Base-by-base conservation (phyloP, 768 basidiomycete species). In the Pisolithus tinctorius region DNA sequence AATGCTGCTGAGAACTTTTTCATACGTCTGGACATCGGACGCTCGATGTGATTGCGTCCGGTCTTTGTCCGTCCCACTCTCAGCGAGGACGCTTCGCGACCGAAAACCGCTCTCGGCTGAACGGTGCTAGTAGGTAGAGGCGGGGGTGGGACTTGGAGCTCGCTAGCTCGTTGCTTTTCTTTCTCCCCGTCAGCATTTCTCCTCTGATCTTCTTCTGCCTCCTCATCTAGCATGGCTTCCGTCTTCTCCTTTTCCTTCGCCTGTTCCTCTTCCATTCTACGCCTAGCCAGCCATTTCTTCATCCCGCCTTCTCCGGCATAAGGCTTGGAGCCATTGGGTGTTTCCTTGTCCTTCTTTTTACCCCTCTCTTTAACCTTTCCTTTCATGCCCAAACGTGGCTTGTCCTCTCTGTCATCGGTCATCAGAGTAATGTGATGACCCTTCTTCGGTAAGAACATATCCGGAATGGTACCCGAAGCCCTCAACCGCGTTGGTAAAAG, bases 231-330 rank as follows among this genome's bases (percentile, higher is more conserved):
- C 56, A 71, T 63, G 9, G 68, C 68, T 31, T 69, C 65, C 1
- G 62, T 62, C 39, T 57, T 60, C 44, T 69, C 70, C 54, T 60
- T 59, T 48, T 69, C 69, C 25, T 69, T 61, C 23, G 69, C 77
- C 52, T 78, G 75, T 48, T 79, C 74, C 39, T 72, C 79, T 61
- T 86, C 84, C 55, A 72, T 68, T 60, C 77, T 78, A 45, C 82
- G 72, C 56, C 79, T 76, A 20, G 84, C 82, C 37, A 89, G 65
- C 64, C 87, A 69, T 60, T 84, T 89, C 72, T 84, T 88, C 76
- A 88, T 82, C 0, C 86, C 85, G 48, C 87, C 84, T 55, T 81
- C 79, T 6, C 87, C 88, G 1, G 86, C 82, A 58, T 90, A 90
- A 4, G 88, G 88, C 59, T 89, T 89, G 17, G 79, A 79, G 37